Evolutionary conservation across 495 filamentous ascomycete species (phyloP).

Genomic region (Penicillium crystallinum): DNA sequence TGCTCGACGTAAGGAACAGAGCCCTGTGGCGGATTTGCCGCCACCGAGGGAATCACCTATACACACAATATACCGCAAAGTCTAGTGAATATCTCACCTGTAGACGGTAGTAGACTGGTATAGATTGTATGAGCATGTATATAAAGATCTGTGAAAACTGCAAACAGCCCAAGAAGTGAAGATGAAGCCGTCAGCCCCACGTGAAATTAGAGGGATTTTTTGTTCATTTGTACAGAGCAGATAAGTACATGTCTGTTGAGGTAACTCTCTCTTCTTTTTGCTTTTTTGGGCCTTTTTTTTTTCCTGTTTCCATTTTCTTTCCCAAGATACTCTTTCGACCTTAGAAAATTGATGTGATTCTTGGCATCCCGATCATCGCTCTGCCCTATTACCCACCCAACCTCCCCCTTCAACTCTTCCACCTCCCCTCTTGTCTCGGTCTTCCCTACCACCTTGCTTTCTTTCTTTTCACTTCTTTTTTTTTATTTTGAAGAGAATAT

Average conservation of each 20-base stretch:
- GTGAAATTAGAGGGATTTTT: no score
- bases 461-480: constrained; percentile 14
- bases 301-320: neutral
- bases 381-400: constrained; percentile 19
- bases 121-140: no score
- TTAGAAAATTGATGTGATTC: neutral
- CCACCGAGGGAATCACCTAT: no score
- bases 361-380: constrained; percentile 24
- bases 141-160: neutral
- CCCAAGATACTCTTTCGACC: neutral
- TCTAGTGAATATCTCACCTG: no score
- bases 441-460: constrained; percentile 8
- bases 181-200: constrained; percentile 7
- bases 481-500: constrained; percentile 1
- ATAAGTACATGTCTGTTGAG: no score
- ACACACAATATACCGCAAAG: no score
- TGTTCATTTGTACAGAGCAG: no score
- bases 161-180: neutral
- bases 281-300: neutral
- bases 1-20: no score
- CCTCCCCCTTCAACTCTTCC: constrained; percentile 13
- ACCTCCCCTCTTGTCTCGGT: constrained; percentile 5
- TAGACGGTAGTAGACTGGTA: no score
- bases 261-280: no score
- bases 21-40: no score